Evolutionary conservation across 2,329 filamentous ascomycete genomes (phyloP), one percentile per base, ranked within the genome.

Genomic region (Sclerotinia borealis): DNA sequence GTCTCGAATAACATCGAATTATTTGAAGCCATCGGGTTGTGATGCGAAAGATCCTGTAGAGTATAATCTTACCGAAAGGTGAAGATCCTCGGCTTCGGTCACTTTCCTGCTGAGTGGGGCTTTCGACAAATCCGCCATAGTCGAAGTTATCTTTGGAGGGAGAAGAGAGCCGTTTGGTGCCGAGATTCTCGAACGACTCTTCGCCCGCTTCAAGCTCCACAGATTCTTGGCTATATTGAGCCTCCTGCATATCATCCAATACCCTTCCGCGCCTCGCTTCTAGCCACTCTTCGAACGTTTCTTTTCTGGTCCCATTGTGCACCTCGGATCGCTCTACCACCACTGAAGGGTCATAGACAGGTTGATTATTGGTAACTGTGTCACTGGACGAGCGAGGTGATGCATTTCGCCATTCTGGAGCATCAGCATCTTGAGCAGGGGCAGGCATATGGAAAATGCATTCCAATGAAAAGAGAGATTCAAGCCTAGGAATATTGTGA

Each of bases 91-190:
- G 63, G 29, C 27, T 61, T 34, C 59, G 34, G 29, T 65, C 54
- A 43, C 50, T 36, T 22, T 27, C 25, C 27, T 47, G 60, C 61
- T 59, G 63, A 36, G 36, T 59, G 13, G 65, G 66, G 34, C 61
- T 72, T 60, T 72, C 68, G 39, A 69, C 43, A 52, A 72, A 72
- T 3, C 71, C 72, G 10, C 69, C 69, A 63, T 71, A 73, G 47
- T 72, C 65, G 27, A 72, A 72, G 29, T 68, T 70, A 50, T 72
- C 65, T 54, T 71, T 72, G 9, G 52, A 63, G 22, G 64, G 64
- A 13, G 69, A 65, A 19, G 65, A 67, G 19, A 39, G 41, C 19
- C 37, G 17, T 37, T 31, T 43, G 17, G 27, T 39, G 11, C 50
- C 27, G 5, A 39, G 11, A 34, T 62, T 58, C 43, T 62, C 60